Base-by-base conservation (phyloP, 78 protist species). In the Dictyostelium capitatum region DNA sequence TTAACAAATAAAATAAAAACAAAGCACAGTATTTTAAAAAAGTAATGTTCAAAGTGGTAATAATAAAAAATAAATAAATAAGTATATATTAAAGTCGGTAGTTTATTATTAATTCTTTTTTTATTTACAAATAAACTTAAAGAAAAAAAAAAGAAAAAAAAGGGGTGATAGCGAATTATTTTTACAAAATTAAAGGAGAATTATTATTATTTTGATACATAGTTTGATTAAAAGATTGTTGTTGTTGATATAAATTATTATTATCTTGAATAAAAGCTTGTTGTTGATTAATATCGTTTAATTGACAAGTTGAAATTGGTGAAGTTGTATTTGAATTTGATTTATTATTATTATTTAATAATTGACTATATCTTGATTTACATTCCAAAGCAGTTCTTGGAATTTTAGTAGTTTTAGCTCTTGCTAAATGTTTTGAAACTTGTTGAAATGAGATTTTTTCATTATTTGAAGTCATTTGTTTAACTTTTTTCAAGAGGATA, bases 381-480 rank as follows among this genome's bases (percentile, higher is more conserved):
- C 91, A 83, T 56, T 83, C 91, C 23, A 83, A 46, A 25, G 82
- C 81, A 4, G 91, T 83, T 46, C 91, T 75, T 56, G 91, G 91
- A 19, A 83, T 83, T 46, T 83, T 83, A 17, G 91, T 83, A 14
- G 74, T 73, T 73, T 83, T 83, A 28, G 91, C 91, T 53, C 91
- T 75, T 10, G 91, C 91, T 7, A 83, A 59, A 56, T 83, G 91
- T 57, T 83, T 83, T 37, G 91, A 62, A 14, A 73, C 91, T 19
- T 73, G 82, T 57, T 72, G 82, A 50, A 83, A 83, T 6, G 91
- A 73, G 0, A 54, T 54, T 12, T 64, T 56, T 25, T 53, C 69
- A 77, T 77, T 51, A 74, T 41, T 41, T 41, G 23, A 15, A 5
- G 17, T 70, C 41, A 83, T 50, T 56, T n/a, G 46, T 32, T 73